Base-by-base conservation (phyloP, 2,329 filamentous ascomycete genomes). In the Penicillium sp. region DNA sequence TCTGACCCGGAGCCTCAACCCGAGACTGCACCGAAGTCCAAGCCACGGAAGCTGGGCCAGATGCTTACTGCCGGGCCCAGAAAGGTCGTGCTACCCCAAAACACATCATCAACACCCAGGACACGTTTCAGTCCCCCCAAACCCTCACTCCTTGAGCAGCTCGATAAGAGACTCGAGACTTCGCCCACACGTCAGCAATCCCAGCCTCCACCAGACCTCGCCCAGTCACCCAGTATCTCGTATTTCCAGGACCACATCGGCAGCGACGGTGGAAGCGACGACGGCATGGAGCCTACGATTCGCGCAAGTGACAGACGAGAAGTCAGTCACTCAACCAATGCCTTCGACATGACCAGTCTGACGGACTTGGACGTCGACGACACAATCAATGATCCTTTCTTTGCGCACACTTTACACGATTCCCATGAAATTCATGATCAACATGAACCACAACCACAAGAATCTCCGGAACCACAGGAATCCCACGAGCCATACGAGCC, bases 111-210 rank as follows among this genome's bases (percentile, higher is more conserved):
- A 32, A 75, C 71, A 1, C 71, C 72, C 8, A 67, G 71, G 49
- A 74, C 69, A 31, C 67, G 72, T 34, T 75, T 75, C 49, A 75
- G 73, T 45, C 73, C 72, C 4, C 71, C 72, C 7, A 74, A 73
- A 46, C 71, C 71, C n/a, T 72, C 71, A 31, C 68, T 73, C 10
- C 65, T 74, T 16, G 72, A 75, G 39, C 67, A 72, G 42, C 59
- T 74, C 14, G 71, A 75, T 40, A 59, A 75, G 47, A 66, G 71
- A 45, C 59, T 73, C 13, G 71, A 75, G 45, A 59, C 68, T 14
- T 74, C 72, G 31, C 72, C 72, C 21, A 73, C 71, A 22, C 69
- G 71, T 14, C 66, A 65, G 22, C 59, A 62, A 16, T 65, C 66
- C 36, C 68, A 66, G n/a, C 63, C 65, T 27, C 64, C 66, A 40